Evolutionary conservation across 2,329 filamentous ascomycete species (phyloP), one percentile per base, ranked within the genome.

Genomic region (Penicillium sp.): DNA sequence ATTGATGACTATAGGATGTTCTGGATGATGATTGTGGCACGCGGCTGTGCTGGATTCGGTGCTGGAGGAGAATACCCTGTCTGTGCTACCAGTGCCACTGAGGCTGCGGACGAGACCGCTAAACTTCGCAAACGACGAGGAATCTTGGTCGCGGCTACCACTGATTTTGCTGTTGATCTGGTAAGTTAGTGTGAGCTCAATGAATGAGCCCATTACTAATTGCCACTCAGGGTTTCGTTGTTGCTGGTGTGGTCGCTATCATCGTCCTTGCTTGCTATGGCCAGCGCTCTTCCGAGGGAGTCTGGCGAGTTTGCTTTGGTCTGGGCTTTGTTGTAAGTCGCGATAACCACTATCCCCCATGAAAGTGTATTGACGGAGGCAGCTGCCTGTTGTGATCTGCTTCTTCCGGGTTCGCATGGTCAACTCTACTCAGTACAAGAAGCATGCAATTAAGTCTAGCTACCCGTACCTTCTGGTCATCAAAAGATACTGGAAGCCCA

Each of bases 361-460:
- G 22, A 43, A 5, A 37, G 7, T 46, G 19, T 16, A 49, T 27
- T 44, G 5, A 57, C 21, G 0, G 11, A n/a, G 19, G 21, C 35
- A 69, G 67, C 76, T 80, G 0, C 82, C 82, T 0, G 61, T 83
- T 0, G 73, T 73, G 5, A 79, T 84, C 55, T 81, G 83, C 67
- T 81, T 77, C 70, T 83, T 84, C 64, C 77, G 82, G 5, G 64
- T 82, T 55, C 77, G 79, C 48, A 82, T 84, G 80, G 72, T 77
- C 29, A 77, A 82, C 47, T 81, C 80, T 0, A 82, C 78, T 13
- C 78, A 77, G 10, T 82, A 81, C 63, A 74, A 75, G 48, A 79
- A 77, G 58, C 78, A 76, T 22, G 70, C 80, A 1, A 77, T 81
- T 65, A 73, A 74, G 55, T 78, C 75, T 52, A 72, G 79, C 47